Evolutionary conservation across 495 filamentous ascomycete species (phyloP), one percentile per base, ranked within the genome.

Genomic region (Durotheca rogersii): DNA sequence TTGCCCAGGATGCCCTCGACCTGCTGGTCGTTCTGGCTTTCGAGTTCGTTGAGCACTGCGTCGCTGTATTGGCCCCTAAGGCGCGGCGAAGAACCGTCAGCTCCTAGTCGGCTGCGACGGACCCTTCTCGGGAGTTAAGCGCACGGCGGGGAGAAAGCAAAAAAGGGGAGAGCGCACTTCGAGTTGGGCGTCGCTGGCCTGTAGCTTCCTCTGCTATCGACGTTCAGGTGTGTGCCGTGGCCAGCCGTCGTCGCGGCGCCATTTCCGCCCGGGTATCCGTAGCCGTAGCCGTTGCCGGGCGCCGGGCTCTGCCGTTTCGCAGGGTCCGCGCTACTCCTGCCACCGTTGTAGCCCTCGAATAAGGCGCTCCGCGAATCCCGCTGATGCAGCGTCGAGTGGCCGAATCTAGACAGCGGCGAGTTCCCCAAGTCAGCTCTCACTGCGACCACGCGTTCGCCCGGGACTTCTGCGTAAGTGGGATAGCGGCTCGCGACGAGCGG

Each of bases 21-120:
- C 59, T 96, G 87, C 43, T 81, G 72, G 58, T 97, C 94, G 63
- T 97, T 98, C 69, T 97, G 94, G 55, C 85, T 90, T 68, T 98
- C 94, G 16, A 98, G 81, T 66, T 93, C 90, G 62, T 88, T 89
- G 16, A 97, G 81, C 42, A 96, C 90, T 31, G 90, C 88, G 56
- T 94, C 90, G 53, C 84, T 89, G 69, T 97, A 97, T 67, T 96
- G 92, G 40, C 94, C 93, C 65, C 87, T 88, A 50, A 27, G n/a
- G 54, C 45, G 10, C 40, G 10, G 29, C 46, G 15, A n/a, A n/a
- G 6, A 6, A 19, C 29, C 11, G 31, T 56, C 16, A 59, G 44
- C 15, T 23, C 14, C 0, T 44, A 2, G 5, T 20, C 33, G 18
- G 36, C 6, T n/a, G 35, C 9, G 3, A 7, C 7, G 3, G 16